Base-by-base conservation (phyloP, 768 basidiomycete species). In the Phanerodontia chrysosporium region DNA sequence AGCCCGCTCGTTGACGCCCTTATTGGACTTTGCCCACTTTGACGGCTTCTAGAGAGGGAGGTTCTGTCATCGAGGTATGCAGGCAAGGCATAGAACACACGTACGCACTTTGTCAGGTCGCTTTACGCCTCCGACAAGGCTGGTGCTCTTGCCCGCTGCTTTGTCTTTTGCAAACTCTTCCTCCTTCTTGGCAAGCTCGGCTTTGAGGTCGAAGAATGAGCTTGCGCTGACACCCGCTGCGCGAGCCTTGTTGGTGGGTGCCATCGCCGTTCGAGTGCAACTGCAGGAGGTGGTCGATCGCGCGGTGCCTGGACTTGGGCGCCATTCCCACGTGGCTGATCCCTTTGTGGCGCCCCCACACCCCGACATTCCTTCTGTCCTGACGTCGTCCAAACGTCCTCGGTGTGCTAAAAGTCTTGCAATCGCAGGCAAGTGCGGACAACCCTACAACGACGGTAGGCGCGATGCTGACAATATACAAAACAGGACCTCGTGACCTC, bases 201-300 rank as follows among this genome's bases (percentile, higher is more conserved):
- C 86, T 61, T 88, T 90, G 45, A 95, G 83, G 66, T 92, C 89
- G n/a, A 92, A 82, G 70, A 92, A 90, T 0, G 92, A 90, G 58
- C 79, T 81, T 3, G 86, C 79, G 60, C 83, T 89, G 66, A 90
- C 79, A 8, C 88, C 88, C 36, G 84, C 82, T 16, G 84, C 85
- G 67, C 82, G 87, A 0, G 84, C 78, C 69, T 87, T 89, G 69
- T 76, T 79, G 4, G 76, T 72, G 35, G 83, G 79, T 12, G 78
- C 73, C 67, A 69, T 69, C 21, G 24, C 10, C 7, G 2, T 28
- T 6, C 14, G 8, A 9, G 39, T 10, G 39, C 10, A 12, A 18
- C 39, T 35, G 32, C 7, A 7, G 32, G 39, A 13, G 6, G 51
- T 29, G 27, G n/a, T n/a, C n/a, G n/a, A n/a, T n/a, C n/a, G n/a